Conservation (phyloP, 345 rosid genomes). For the Eucalyptus polyanthemos region DNA sequence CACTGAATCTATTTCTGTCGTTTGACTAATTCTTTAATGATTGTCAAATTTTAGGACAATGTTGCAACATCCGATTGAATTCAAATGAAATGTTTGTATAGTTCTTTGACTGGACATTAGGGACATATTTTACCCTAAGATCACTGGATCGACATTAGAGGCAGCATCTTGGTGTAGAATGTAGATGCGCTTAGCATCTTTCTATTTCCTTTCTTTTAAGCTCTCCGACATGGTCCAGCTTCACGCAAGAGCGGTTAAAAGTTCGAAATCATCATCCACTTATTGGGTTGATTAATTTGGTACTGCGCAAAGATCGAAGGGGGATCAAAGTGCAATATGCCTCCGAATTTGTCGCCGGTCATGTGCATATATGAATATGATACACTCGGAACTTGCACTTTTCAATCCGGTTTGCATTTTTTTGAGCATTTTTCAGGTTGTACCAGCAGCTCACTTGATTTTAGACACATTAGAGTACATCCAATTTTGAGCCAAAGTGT, state of each 20-base stretch:
- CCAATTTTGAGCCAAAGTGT: no score
- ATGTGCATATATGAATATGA: no score
- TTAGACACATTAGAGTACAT: neutral
- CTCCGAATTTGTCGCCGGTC: fast-evolving
- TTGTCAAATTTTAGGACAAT: neutral
- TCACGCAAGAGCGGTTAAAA: no score
- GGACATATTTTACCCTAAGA: neutral
- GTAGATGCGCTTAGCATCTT: neutral
- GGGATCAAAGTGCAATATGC: no score
- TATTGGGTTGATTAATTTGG: no score
- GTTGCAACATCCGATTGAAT: neutral
- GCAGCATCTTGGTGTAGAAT: neutral
- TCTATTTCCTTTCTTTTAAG: no score
- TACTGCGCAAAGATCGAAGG: fast-evolving
- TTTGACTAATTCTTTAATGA: neutral
- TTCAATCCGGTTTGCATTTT: no score
- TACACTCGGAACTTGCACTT: no score
- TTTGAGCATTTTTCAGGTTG: neutral
- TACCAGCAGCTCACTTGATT: neutral
- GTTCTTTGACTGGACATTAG: neutral
- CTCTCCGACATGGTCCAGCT: no score
- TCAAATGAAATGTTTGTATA: neutral
- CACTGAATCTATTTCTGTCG: no score
- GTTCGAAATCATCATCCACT: fast-evolving
- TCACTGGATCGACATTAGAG: neutral